Evolutionary conservation across 192 early-diverging fungal genomes (phyloP).

Genomic region (Coemansia reversa): DNA sequence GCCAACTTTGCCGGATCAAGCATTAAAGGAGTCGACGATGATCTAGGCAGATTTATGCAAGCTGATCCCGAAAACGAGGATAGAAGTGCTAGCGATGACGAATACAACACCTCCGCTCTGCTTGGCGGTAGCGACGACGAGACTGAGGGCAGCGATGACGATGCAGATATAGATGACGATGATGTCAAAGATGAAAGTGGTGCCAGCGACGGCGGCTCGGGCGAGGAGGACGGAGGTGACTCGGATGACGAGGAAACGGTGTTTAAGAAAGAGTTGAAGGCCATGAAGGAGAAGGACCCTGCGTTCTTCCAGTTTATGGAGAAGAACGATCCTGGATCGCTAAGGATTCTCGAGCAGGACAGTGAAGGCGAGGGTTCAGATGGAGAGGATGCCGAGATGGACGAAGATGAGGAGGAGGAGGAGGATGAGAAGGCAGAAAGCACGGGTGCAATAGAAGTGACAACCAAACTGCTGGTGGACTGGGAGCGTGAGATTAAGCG

Average conservation of each 20-base stretch:
- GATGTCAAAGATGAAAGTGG: slow-evolving; percentile 44
- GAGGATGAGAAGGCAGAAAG: slow-evolving; percentile 49
- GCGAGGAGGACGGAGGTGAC: slow-evolving; percentile 57
- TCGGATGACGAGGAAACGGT: slow-evolving; percentile 63
- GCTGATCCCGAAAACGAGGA: slow-evolving; percentile 25
- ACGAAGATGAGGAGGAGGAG: slow-evolving; percentile 56
- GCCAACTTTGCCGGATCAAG: slow-evolving; percentile 45
- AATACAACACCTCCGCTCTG: slow-evolving; percentile 11
- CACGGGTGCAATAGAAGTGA: slow-evolving; percentile 56
- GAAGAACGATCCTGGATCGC: slow-evolving; percentile 79
- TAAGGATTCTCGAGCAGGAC: slow-evolving; percentile 71
- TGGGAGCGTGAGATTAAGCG: slow-evolving; percentile 68
- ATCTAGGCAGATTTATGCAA: slow-evolving; percentile 42
- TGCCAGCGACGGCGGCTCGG: slow-evolving; percentile 39
- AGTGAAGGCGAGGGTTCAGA: slow-evolving; percentile 49
- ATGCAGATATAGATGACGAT: slow-evolving; percentile 33
- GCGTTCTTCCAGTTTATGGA: slow-evolving; percentile 89
- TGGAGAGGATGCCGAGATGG: slow-evolving; percentile 22
- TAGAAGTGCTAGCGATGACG: slow-evolving; percentile 1
- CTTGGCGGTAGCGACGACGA: slow-evolving; percentile 12
- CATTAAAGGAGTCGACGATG: slow-evolving; percentile 31
- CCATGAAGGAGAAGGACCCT: slow-evolving; percentile 83
- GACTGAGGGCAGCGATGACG: slow-evolving; percentile 14
- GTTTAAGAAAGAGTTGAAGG: slow-evolving; percentile 82
- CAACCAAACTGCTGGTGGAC: slow-evolving; percentile 66